A percentile compares a stretch with the other conserved stretches of the same genome.
Conservation (phyloP, 2,329 filamentous ascomycete species). For the Thermothelomyces thermophilus region DNA sequence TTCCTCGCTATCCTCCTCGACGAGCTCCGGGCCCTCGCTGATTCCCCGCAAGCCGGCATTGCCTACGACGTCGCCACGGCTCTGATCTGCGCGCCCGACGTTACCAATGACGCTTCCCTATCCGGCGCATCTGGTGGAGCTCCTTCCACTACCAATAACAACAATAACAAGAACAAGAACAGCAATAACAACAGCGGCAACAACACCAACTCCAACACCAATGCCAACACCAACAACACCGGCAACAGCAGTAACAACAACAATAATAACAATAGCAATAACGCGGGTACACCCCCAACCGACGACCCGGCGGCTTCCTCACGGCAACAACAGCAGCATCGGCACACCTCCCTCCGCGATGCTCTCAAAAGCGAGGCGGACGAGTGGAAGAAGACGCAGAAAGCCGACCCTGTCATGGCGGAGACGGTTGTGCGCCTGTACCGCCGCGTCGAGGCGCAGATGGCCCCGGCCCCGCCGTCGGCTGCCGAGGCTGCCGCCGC, state of each 20-base stretch:
- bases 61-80: constrained; percentile 64
- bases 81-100: constrained; percentile 62
- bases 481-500: constrained; percentile 28
- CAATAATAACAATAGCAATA: constrained; percentile 23
- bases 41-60: constrained; percentile 51
- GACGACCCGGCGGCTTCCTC: constrained; percentile 23
- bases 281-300: not conserved
- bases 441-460: constrained; percentile 59
- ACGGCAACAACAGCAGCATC: constrained; percentile 31
- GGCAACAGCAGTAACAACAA: not conserved
- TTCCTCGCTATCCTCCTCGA: constrained; percentile 59
- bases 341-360: constrained; percentile 49
- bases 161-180: constrained; percentile 15
- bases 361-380: constrained; percentile 53
- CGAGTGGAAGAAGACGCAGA: constrained; percentile 49
- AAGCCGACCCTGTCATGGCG: constrained; percentile 49
- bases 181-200: constrained; percentile 23
- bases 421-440: constrained; percentile 58
- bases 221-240: constrained; percentile 30
- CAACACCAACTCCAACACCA: not conserved
- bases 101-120: constrained; percentile 38
- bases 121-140: constrained; percentile 29
- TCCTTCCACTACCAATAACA: constrained; percentile 14
- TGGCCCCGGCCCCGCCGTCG: constrained; percentile 36
- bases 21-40: constrained; percentile 58